These are phyloP conservation scores for Fistulinella staudtii DNA, from an alignment of 1,284 basidiomycete species.

Conservation along the genomic window DNA sequence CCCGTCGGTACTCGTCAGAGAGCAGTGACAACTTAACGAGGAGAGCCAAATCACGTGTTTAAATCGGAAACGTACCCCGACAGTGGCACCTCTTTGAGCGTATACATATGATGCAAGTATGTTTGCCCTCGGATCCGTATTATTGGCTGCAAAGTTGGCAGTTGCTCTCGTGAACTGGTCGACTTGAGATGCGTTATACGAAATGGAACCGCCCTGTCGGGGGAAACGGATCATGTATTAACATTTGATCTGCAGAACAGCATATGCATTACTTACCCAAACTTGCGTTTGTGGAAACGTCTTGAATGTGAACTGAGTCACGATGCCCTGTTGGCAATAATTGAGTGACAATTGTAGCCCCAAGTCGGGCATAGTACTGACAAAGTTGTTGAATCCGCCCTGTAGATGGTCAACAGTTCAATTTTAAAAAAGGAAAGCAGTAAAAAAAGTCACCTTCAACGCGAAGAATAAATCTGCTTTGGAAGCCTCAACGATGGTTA, in stretches of 20 bases:
- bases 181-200: slow-evolving; percentile 33
- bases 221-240: neutral
- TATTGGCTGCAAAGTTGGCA: slow-evolving; percentile 46
- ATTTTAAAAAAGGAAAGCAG: slow-evolving; percentile 11
- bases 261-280: slow-evolving; percentile 43
- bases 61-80: slow-evolving; percentile 24
- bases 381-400: slow-evolving; percentile 64
- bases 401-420: slow-evolving; percentile 16
- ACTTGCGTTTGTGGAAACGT: slow-evolving; percentile 52
- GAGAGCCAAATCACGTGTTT: slow-evolving; percentile 1
- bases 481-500: slow-evolving; percentile 38
- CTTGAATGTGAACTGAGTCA: slow-evolving; percentile 54
- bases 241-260: neutral
- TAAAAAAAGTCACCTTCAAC: slow-evolving; percentile 34
- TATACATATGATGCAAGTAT: slow-evolving; percentile 55
- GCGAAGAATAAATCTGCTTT: slow-evolving; percentile 47
- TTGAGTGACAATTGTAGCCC: neutral
- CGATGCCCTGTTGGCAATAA: slow-evolving; percentile 47
- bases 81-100: slow-evolving; percentile 26
- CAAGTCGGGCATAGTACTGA: slow-evolving; percentile 27
- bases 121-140: slow-evolving; percentile 58
- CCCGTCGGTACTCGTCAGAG: too few species aligned
- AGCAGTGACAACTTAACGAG: neutral
- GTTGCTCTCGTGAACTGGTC: slow-evolving; percentile 39
- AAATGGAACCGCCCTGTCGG: slow-evolving; percentile 51